Conservation (phyloP, 1,284 basidiomycete genomes). For the Inonotus obliquus region DNA sequence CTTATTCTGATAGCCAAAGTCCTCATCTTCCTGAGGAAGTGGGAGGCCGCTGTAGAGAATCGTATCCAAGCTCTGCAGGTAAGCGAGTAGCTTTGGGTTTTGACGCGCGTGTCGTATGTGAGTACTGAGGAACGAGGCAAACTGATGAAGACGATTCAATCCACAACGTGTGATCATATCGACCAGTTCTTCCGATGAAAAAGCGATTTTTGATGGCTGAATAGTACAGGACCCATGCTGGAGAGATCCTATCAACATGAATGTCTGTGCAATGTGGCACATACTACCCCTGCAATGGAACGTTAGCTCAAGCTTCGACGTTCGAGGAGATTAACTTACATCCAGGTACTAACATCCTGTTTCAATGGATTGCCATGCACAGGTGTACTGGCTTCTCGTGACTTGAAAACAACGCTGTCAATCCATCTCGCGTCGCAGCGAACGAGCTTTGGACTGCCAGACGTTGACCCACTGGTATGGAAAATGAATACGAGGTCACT, state of each 20-base stretch:
- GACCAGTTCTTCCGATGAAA: slow-evolving; percentile 61
- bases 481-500: slow-evolving; percentile 57
- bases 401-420: slow-evolving; percentile 49
- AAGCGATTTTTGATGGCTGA: slow-evolving; percentile 58
- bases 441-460: slow-evolving; percentile 68
- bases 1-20: slow-evolving; percentile 53
- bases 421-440: slow-evolving; percentile 63
- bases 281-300: slow-evolving; percentile 52
- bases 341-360: slow-evolving; percentile 64
- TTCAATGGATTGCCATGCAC: slow-evolving; percentile 34
- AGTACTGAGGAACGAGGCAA: slow-evolving; percentile 57
- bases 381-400: slow-evolving; percentile 46
- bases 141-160: slow-evolving; percentile 68
- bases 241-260: slow-evolving; percentile 63
- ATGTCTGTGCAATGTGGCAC: slow-evolving; percentile 64
- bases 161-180: slow-evolving; percentile 64
- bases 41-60: slow-evolving; percentile 59
- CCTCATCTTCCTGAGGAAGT: slow-evolving; percentile 58
- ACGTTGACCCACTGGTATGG: slow-evolving; percentile 72
- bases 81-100: slow-evolving; percentile 54
- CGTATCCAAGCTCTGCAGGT: slow-evolving; percentile 52
- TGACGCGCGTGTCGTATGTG: slow-evolving; percentile 57
- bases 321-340: slow-evolving; percentile 39
- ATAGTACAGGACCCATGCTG: slow-evolving; percentile 68
- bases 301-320: slow-evolving; percentile 27